These are phyloP conservation scores for Leccinum olivaceopallidum DNA, from an alignment of 768 basidiomycete species.

Conservation along the genomic window DNA sequence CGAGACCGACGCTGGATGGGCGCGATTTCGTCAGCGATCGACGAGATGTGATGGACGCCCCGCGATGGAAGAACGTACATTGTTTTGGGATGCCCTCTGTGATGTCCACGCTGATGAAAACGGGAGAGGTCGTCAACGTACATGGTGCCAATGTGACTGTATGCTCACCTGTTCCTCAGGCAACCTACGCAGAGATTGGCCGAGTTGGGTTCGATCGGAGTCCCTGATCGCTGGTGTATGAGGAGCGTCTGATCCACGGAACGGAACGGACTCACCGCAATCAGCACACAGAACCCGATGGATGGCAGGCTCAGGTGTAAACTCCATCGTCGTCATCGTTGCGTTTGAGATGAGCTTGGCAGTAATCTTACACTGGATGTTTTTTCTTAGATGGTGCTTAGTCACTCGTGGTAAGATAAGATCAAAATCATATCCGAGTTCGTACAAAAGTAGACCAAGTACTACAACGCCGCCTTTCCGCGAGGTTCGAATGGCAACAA, in stretches of 20 bases:
- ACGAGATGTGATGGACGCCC: not conserved
- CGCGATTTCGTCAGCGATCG: not conserved
- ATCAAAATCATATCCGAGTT: not conserved
- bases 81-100: slow-evolving; percentile 98
- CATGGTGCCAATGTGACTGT: not conserved
- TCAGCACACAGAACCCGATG: slow-evolving; percentile 88
- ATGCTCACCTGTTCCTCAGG: slow-evolving; percentile 77
- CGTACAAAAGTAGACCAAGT: not conserved
- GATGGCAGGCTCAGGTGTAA: slow-evolving; percentile 69
- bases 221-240: slow-evolving; percentile 46
- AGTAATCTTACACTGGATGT: no score
- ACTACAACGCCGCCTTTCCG: slow-evolving; percentile 53
- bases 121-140: not conserved
- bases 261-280: slow-evolving; percentile 56
- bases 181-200: slow-evolving; percentile 91
- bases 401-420: slow-evolving; percentile 25
- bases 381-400: slow-evolving; percentile 14
- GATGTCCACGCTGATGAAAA: slow-evolving; percentile 75
- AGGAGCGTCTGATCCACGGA: not conserved
- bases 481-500: slow-evolving; percentile 57
- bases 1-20: slow-evolving; percentile 70
- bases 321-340: slow-evolving; percentile 59
- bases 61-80: slow-evolving; percentile 44
- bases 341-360: not conserved
- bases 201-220: slow-evolving; percentile 87